Percentiles rank a stretch among this genome's conserved stretches.
Conservation (phyloP, 169 alveolate genomes). For the Plasmodium vinckei region DNA sequence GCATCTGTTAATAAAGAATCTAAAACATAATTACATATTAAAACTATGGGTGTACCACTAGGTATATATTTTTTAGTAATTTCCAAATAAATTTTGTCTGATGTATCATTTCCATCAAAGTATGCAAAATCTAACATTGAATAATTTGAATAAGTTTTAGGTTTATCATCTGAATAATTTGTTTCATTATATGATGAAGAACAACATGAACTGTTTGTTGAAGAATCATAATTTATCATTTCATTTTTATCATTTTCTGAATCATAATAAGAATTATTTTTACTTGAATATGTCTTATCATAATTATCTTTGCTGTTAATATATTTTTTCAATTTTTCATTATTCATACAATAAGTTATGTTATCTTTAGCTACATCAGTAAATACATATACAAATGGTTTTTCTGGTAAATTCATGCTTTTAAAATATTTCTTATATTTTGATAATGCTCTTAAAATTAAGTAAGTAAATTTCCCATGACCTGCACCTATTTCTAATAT, state of each 20-base stretch:
- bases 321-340: slow-evolving; percentile 77
- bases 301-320: slow-evolving; percentile 67
- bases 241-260: slow-evolving; percentile 49
- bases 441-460: slow-evolving; percentile 84
- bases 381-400: slow-evolving; percentile 87
- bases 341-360: slow-evolving; percentile 80
- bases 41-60: slow-evolving; percentile 81
- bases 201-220: slow-evolving; percentile 15
- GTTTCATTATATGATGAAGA: slow-evolving; percentile 38
- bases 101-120: slow-evolving; percentile 86
- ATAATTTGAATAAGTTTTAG: slow-evolving; percentile 20
- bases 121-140: slow-evolving; percentile 88
- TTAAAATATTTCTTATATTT: slow-evolving; percentile 80
- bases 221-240: slow-evolving; percentile 23
- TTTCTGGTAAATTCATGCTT: slow-evolving; percentile 83
- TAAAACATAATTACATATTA: slow-evolving; percentile 85
- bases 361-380: slow-evolving; percentile 87
- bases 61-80: slow-evolving; percentile 78
- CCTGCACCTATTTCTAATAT: slow-evolving; percentile 89
- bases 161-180: slow-evolving; percentile 49
- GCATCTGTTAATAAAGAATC: slow-evolving; percentile 89
- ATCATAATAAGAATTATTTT: slow-evolving; percentile 50
- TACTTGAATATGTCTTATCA: slow-evolving; percentile 41
- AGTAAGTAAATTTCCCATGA: slow-evolving; percentile 87
- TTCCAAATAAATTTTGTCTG: slow-evolving; percentile 74